Evolutionary conservation across 495 filamentous ascomycete species (phyloP).

Genomic region (Trichoderma erinaceum): DNA sequence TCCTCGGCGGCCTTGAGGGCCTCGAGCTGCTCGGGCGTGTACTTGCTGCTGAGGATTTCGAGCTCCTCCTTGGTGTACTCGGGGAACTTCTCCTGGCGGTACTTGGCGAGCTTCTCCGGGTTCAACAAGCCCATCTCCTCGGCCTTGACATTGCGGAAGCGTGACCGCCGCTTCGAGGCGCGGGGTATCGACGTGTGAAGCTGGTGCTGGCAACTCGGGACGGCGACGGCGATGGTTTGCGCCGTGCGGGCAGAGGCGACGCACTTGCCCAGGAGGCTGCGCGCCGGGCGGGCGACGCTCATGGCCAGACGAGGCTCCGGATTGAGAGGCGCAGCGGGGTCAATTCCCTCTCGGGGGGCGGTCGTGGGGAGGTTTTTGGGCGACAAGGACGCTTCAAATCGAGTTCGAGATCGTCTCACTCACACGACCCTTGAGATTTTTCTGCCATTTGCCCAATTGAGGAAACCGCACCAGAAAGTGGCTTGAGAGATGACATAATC

Average conservation of each 20-base stretch:
- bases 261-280: conserved; percentile 30
- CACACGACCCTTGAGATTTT: conserved; percentile 14
- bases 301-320: conserved; percentile 22
- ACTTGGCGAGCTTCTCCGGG: conserved; percentile 35
- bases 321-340: conserved; percentile 17
- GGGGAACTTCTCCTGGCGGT: conserved; percentile 45
- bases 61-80: conserved; percentile 66
- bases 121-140: conserved; percentile 37
- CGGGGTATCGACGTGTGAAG: conserved; percentile 43
- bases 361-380: not conserved
- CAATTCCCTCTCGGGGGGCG: not conserved
- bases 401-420: not conserved
- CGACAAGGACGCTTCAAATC: not conserved
- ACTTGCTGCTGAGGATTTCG: conserved; percentile 53
- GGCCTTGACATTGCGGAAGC: conserved; percentile 40
- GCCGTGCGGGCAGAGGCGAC: conserved; percentile 21
- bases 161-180: conserved; percentile 31
- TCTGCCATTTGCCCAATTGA: conserved; percentile 15
- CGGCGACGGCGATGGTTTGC: conserved; percentile 12
- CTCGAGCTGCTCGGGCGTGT: conserved; percentile 74
- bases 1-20: conserved; percentile 82
- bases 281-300: conserved; percentile 32
- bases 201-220: conserved; percentile 15
- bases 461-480: not conserved
- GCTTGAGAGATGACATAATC: not conserved